Conservation (phyloP, 2,329 filamentous ascomycete species). For the Aschersonia sp. region DNA sequence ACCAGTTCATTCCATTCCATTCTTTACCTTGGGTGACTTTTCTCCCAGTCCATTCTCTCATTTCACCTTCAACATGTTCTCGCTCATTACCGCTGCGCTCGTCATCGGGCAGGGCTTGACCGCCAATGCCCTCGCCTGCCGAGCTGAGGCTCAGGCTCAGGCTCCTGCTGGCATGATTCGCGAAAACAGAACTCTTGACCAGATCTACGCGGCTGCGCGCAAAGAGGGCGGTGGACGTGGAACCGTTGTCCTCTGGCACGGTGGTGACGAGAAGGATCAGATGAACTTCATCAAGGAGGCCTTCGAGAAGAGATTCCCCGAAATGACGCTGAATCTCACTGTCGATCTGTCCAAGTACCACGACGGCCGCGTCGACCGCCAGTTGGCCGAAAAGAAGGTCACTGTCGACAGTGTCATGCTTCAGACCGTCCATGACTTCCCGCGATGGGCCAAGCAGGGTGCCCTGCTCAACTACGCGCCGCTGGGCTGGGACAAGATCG, state of each 20-base stretch:
- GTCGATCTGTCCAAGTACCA: constrained; percentile 43
- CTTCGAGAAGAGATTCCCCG: constrained; percentile 32
- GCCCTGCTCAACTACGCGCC: constrained; percentile 35
- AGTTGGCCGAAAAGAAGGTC: constrained; percentile 22
- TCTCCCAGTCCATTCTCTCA: not conserved
- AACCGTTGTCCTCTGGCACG: not conserved
- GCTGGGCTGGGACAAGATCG: constrained; percentile 26
- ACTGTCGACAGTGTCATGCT: constrained; percentile 31
- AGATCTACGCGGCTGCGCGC: not conserved
- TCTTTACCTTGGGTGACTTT: not conserved
- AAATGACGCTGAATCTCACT: constrained; percentile 35
- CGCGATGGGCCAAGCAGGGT: constrained; percentile 32
- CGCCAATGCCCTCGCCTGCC: not conserved
- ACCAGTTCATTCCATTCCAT: not conserved
- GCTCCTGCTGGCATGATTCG: no score
- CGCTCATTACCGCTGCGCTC: not conserved
- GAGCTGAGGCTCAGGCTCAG: not conserved
- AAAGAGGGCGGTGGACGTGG: not conserved
- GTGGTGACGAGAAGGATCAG: not conserved
- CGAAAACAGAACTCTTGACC: not conserved
- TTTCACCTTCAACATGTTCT: not conserved
- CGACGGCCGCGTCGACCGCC: constrained; percentile 28
- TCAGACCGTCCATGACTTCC: constrained; percentile 36
- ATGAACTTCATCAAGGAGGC: constrained; percentile 6
- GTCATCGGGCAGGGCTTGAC: not conserved